These are phyloP conservation scores for Picocystis salinarum DNA, from an alignment of 139 green algal genomes.

Conservation along the genomic window DNA sequence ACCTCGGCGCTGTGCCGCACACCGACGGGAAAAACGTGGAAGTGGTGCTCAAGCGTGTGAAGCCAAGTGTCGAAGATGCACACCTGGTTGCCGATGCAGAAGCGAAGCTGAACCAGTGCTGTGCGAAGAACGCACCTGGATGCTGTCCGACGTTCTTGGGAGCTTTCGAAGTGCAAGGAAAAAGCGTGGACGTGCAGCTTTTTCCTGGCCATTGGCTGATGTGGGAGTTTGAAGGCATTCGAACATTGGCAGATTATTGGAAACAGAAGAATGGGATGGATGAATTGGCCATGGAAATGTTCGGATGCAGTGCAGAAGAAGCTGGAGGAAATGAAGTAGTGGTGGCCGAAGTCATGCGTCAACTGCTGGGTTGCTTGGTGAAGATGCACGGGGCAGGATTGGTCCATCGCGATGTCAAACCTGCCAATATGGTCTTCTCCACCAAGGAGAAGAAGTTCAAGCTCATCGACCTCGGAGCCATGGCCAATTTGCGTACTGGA, in stretches of 20 bases:
- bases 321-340: background rate
- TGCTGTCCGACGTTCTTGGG: conserved; percentile 14
- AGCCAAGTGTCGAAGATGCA: conserved; percentile 6
- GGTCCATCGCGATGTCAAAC: conserved; percentile 86
- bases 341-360: background rate
- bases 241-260: conserved; percentile 5
- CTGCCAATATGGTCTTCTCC: conserved; percentile 64
- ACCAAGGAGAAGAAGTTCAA: conserved; percentile 32
- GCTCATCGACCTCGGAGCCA: conserved; percentile 78
- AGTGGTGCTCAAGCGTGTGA: conserved; percentile 16
- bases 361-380: conserved; percentile 1
- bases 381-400: conserved; percentile 60
- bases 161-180: conserved; percentile 3
- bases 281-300: background rate
- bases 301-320: too few relatives aligned
- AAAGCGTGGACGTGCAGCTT: conserved; percentile 5
- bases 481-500: conserved; percentile 59
- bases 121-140: conserved; percentile 4
- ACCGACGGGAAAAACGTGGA: conserved; percentile 1
- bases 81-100: conserved; percentile 10
- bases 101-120: conserved; percentile 13
- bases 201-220: conserved; percentile 13
- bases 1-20: background rate
- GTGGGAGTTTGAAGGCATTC: conserved; percentile 14
- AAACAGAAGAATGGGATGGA: background rate